phyloP scores from a whole-genome alignment of 2,329 filamentous ascomycete genomes.

The Aspergillus hortae region DNA sequence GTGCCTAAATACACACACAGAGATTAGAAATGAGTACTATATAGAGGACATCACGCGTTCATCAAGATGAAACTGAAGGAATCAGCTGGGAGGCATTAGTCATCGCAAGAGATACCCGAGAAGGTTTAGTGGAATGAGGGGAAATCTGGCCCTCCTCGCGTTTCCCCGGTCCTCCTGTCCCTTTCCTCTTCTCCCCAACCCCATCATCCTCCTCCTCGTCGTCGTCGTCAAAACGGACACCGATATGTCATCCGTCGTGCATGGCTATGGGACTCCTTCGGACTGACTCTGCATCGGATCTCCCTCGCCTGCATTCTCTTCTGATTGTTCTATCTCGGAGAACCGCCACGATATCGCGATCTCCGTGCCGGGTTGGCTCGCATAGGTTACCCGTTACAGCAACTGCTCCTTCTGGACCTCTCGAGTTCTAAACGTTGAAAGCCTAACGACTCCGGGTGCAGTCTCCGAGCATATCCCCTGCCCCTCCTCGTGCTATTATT shows the following conservation, averaged over 20 bases:
- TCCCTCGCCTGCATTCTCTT: neutral
- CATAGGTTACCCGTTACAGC: constrained; percentile 10
- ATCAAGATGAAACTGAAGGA: too few species aligned
- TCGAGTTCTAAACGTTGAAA: neutral
- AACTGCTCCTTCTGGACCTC: neutral
- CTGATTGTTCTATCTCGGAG: neutral
- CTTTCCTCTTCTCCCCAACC: neutral
- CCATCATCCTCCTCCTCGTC: neutral
- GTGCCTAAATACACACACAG: too few species aligned
- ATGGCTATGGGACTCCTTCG: neutral
- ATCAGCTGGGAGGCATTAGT: neutral
- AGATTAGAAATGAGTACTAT: too few species aligned
- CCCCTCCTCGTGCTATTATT: neutral
- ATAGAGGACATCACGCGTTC: too few species aligned
- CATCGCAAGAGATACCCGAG: neutral
- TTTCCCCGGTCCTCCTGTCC: neutral
- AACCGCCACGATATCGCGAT: neutral
- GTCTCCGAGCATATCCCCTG: neutral
- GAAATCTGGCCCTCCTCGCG: neutral
- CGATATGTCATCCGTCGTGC: neutral
- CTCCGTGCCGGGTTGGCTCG: constrained; percentile 1
- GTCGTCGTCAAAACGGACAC: neutral
- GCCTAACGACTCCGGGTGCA: neutral
- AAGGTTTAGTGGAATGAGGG: neutral
- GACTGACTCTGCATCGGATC: neutral